Percentiles rank a stretch among this genome's conserved stretches.
These are phyloP conservation scores for Fomitopsis serialis DNA, from an alignment of 768 basidiomycete species.

Conservation along the genomic window DNA sequence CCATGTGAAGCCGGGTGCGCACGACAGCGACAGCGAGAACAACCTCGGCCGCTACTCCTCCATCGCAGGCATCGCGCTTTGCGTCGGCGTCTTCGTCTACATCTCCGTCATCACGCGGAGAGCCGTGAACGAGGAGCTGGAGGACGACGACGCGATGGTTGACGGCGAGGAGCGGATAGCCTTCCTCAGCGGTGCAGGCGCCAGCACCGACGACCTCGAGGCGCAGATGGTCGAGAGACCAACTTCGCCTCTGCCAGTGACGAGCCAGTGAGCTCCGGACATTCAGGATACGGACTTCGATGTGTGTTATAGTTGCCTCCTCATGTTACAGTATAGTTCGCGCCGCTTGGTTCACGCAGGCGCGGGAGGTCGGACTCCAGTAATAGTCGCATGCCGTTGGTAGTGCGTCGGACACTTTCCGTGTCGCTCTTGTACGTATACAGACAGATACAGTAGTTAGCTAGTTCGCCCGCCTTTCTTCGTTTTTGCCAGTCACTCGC, in stretches of 20 bases:
- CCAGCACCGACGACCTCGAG: constrained; percentile 13
- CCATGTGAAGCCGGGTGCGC: constrained; percentile 30
- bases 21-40: constrained; percentile 42
- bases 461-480: not conserved
- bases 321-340: not conserved
- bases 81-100: constrained; percentile 73
- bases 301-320: not conserved
- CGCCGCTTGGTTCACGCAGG: constrained; percentile 1
- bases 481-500: not conserved
- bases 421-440: constrained; percentile 2
- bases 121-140: constrained; percentile 53
- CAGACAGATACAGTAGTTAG: not conserved
- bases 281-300: not conserved
- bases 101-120: constrained; percentile 72
- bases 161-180: constrained; percentile 47
- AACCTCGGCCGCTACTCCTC: constrained; percentile 56
- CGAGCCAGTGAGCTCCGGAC: constrained; percentile 5
- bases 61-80: constrained; percentile 63
- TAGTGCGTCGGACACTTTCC: not conserved
- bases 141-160: constrained; percentile 34
- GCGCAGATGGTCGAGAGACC: constrained; percentile 15
- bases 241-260: not conserved
- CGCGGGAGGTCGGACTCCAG: constrained; percentile 3
- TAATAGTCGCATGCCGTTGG: not conserved
- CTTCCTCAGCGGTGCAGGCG: constrained; percentile 38